Conservation (phyloP, 2,329 filamentous ascomycete species). For the Fusarium proliferatum region DNA sequence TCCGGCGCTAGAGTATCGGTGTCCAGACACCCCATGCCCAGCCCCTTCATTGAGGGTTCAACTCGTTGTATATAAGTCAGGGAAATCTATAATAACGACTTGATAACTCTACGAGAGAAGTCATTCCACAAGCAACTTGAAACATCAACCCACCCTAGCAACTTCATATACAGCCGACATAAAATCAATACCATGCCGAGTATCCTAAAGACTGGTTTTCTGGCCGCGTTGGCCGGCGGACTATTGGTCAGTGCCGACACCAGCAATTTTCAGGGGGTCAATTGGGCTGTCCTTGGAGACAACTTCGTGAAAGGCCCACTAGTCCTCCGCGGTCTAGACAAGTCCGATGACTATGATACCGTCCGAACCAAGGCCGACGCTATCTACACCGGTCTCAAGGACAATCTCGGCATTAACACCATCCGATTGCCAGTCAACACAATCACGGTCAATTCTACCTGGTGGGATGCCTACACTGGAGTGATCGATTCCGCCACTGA, state of each 20-base stretch:
- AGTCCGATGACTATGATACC: neutral
- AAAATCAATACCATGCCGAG: neutral
- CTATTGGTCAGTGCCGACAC: neutral
- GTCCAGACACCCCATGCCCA: neutral
- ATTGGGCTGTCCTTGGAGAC: neutral
- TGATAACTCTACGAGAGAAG: neutral
- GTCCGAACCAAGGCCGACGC: neutral
- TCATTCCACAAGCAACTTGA: neutral
- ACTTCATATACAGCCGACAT: neutral
- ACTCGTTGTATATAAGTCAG: accelerated
- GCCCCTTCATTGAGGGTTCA: neutral
- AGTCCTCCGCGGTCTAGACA: neutral
- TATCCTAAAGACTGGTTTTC: neutral
- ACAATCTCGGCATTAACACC: neutral
- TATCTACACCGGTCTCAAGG: neutral
- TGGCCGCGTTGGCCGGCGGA: neutral
- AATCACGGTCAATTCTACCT: neutral
- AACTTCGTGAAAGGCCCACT: neutral
- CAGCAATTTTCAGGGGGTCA: neutral
- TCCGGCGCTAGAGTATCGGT: neutral
- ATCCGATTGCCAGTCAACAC: neutral
- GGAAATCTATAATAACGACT: neutral
- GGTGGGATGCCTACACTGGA: neutral
- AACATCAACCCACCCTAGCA: accelerated
- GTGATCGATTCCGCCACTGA: neutral